Base-by-base conservation (phyloP, 2,329 filamentous ascomycete species). In the Stromatinia cepivora region DNA sequence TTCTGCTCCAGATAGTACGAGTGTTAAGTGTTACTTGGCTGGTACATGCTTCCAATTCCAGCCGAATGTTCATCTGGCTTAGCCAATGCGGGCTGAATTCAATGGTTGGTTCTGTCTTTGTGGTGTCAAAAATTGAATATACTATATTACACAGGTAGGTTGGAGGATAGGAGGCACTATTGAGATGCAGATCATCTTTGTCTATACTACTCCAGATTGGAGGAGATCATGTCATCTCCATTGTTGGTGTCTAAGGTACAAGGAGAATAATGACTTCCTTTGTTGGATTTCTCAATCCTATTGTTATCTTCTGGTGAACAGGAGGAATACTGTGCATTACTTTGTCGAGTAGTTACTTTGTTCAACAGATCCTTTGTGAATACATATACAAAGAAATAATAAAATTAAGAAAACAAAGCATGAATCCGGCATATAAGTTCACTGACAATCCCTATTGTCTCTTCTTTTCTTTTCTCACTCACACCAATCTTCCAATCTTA, bases 401-500 rank as follows among this genome's bases (percentile, higher is more conserved):
- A 68, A 46, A 17, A 63, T 53, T 36, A 17, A 58, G 28, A n/a
- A 66, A 46, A 36, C 48, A 66, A 59, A 69, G 58, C 45, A 61
- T 48, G 22, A 56, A 17, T 22, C 17, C 13, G 11, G 13, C 54
- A 71, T 67, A 71, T 59, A 61, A 66, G 22, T 46, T 52, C 25
- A n/a, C 34, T 54, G 22, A 70, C 70, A 72, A 70, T 71, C 66
- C 56, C 36, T 25, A 71, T 71, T 72, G 67, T 72, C n/a, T 45
- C 48, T 50, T 53, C 25, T n/a, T 57, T 62, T 36, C 13, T 42
- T 25, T 63, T 34, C 22, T n/a, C 8, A 25, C 20, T n/a, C 36
- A 25, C 10, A 39, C 25, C 11, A 42, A 42, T 17, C 45, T 63
- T 31, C 25, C 45, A 53, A 28, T 66, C 57, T 66, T 28, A 31